These are phyloP conservation scores for Penicillium odoratum DNA, from an alignment of 495 filamentous ascomycete species.

Conservation along the genomic window DNA sequence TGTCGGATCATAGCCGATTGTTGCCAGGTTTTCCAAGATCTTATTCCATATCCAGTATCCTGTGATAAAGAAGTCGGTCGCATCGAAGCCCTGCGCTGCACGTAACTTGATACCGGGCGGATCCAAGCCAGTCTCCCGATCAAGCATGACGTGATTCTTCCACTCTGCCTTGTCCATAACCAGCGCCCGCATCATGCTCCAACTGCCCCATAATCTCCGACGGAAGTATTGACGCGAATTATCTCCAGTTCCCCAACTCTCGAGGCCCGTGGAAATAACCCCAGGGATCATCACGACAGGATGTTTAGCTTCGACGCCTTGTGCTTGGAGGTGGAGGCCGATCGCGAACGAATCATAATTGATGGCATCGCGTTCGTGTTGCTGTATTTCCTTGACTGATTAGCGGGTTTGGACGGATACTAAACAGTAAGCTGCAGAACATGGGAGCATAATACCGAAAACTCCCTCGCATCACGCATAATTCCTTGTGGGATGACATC, in stretches of 20 bases:
- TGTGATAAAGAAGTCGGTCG: constrained; percentile 83
- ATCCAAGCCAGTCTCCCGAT: constrained; percentile 87
- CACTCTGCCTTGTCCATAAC: constrained; percentile 89
- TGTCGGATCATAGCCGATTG: constrained; percentile 92
- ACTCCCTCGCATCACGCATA: constrained; percentile 76
- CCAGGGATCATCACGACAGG: constrained; percentile 97
- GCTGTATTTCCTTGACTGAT: constrained; percentile 40
- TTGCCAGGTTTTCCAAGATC: constrained; percentile 93
- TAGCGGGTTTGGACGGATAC: constrained; percentile 5
- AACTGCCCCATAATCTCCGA: constrained; percentile 92
- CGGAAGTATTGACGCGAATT: constrained; percentile 85
- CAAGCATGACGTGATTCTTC: constrained; percentile 97
- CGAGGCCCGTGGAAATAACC: constrained; percentile 94
- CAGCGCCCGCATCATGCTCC: constrained; percentile 96
- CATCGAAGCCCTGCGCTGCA: constrained; percentile 95
- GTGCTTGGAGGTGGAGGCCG: constrained; percentile 75
- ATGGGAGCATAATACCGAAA: constrained; percentile 58
- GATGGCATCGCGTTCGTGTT: constrained; percentile 81
- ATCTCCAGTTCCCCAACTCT: constrained; percentile 90
- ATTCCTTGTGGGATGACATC: constrained; percentile 83
- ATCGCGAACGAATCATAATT: constrained; percentile 92
- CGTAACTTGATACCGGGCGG: constrained; percentile 90
- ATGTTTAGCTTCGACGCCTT: constrained; percentile 80
- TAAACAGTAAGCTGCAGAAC: background rate
- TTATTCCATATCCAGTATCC: constrained; percentile 99